Evolutionary conservation across 768 basidiomycete species (phyloP), one percentile per base, ranked within the genome.

Genomic region (Podaxis sp.): DNA sequence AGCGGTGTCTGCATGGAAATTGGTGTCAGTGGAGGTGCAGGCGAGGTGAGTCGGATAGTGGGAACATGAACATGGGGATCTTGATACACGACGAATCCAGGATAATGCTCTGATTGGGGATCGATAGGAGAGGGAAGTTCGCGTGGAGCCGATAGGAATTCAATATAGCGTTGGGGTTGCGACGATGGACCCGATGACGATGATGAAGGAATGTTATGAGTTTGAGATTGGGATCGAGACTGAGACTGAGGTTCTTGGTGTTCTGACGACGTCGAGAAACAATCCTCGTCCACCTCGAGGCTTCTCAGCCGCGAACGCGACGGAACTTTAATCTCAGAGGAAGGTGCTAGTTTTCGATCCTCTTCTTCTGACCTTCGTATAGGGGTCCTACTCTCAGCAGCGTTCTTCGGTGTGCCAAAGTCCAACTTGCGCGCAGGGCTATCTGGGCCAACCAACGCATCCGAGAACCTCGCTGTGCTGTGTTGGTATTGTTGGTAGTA

Each of bases 91-190:
- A 75, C 72, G 66, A 90, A 90, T 15, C 88, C 88, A 12, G 89
- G 89, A 70, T 87, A 88, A 66, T 89, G 88, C 41, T 81, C 76
- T 15, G 87, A 88, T 50, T 81, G 78, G 1, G 80, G 81, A 68
- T 87, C 80, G 30, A 75, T 69, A 17, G 73, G 76, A 30, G 78
- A 77, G 24, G 78, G 80, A 20, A 78, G 73, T 58, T 76, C 76
- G 62, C 77, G 81, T 41, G 72, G 75, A 57, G 72, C 67, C 55
- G 70, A 66, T 20, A 71, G 69, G 48, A 68, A 67, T 24, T 69
- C 67, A 22, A 40, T 65, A 63, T 53, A 58, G 28, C 33, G 65
- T 37, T 56, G 64, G 33, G 24, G 67, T 59, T 12, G 63, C 64
- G 51, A 54, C 37, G 20, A 69, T 61, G 24, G 67, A 63, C 61